phyloP scores from a whole-genome alignment of 1,139 yeast genomes.

The Petasospora fabianii region DNA sequence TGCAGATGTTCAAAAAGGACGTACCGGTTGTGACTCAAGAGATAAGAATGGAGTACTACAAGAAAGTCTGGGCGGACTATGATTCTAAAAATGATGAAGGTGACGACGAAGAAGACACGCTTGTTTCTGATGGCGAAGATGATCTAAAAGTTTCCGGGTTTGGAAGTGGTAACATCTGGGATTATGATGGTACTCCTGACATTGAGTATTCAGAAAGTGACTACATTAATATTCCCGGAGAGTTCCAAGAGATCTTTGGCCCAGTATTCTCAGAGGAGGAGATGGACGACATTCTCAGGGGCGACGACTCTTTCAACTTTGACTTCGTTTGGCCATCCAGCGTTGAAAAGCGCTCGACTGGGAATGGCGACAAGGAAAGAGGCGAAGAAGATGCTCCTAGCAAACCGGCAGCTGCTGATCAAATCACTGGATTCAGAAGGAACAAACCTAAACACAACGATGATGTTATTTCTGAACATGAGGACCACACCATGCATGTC shows the following conservation, averaged over 20 bases:
- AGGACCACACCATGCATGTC: too few species aligned
- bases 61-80: slow-evolving; percentile 8
- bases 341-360: too few species aligned
- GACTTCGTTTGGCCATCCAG: slow-evolving; percentile 14
- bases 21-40: neutral
- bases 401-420: too few species aligned
- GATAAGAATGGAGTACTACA: slow-evolving; percentile 5
- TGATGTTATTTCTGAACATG: too few species aligned
- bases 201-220: slow-evolving; percentile 14
- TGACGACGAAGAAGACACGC: neutral
- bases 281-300: slow-evolving; percentile 11
- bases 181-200: slow-evolving; percentile 20
- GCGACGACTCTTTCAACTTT: slow-evolving; percentile 14
- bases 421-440: too few species aligned
- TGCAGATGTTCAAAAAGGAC: slow-evolving; percentile 9
- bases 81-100: neutral
- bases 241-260: slow-evolving; percentile 11
- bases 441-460: too few species aligned
- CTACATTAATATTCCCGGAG: slow-evolving; percentile 7
- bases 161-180: slow-evolving; percentile 42
- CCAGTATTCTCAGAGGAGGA: slow-evolving; percentile 9
- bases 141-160: slow-evolving; percentile 35
- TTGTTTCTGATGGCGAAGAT: neutral
- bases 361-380: neutral
- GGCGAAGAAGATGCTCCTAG: neutral